Base-by-base conservation (phyloP, 2,329 filamentous ascomycete species). In the Exophiala calicioides region DNA sequence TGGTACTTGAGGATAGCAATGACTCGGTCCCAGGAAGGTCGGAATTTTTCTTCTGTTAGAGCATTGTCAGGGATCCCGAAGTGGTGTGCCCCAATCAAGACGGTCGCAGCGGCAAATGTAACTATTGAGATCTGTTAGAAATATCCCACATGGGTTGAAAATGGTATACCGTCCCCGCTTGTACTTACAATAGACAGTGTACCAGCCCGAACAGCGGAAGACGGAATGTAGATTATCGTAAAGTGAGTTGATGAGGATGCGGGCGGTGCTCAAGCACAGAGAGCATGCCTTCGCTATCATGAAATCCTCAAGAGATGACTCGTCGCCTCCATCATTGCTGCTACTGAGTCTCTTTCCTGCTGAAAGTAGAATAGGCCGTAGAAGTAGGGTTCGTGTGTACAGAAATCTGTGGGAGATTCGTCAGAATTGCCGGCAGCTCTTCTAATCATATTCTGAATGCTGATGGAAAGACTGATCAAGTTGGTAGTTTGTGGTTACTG, bases 221-320 rank as follows among this genome's bases (percentile, higher is more conserved):
- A 40, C 23, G n/a, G 37, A 20, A 12, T 40, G 12, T 9, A 40
- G 30, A n/a, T 20, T 30, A n/a, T 49, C 54, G 32, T 63, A 49
- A 7, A 66, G 65, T 16, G 65, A 32, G 16, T 61, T 56, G 13
- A 67, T 65, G 1, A 62, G 53, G 41, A 65, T 62, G 29, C 64
- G 63, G 0, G 65, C 63, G 0, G 60, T 57, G 23, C 58, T 62
- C 26, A 67, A 59, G 39, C 64, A 67, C 10, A 65, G 61, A 10
- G 60, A 50, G 3, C 64, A 65, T 52, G 63, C 65, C 13, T 15
- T 15, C n/a, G 30, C 3, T 15, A 15, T 19, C 6, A 40, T 30
- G n/a, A 29, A n/a, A n/a, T 15, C 23, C 24, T 20, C 19, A 12
- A 40, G 23, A 30, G 37, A 4, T 15, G 37, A 29, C 13, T 15